Evolutionary conservation across 176 grass and related monocot genomes (phyloP).

Genomic region (Luzula sylvatica): DNA sequence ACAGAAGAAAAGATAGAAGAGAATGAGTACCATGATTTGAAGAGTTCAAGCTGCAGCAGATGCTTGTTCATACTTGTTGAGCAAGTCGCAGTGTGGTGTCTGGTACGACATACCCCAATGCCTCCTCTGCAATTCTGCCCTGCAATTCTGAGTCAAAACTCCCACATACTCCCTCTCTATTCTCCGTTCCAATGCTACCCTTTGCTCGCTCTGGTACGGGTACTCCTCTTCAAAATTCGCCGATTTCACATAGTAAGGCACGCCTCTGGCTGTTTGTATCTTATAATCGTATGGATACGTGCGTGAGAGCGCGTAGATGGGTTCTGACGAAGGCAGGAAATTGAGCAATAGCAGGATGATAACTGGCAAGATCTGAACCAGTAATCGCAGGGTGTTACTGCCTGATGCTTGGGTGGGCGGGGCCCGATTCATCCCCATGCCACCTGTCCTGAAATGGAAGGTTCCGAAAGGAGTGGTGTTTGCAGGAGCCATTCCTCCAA

Average conservation of each 20-base stretch:
- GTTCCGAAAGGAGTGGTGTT: constrained; percentile 52
- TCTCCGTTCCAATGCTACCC: constrained; percentile 45
- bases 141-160: constrained; percentile 61
- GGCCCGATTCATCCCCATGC: constrained; percentile 12
- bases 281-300: constrained; percentile 58
- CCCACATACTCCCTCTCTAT: constrained; percentile 75
- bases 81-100: constrained; percentile 66
- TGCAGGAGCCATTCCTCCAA: constrained; percentile 65
- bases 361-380: constrained; percentile 76
- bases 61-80: constrained; percentile 54
- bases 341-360: constrained; percentile 62
- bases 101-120: constrained; percentile 67
- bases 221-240: constrained; percentile 80
- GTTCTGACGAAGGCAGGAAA: constrained; percentile 74
- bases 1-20: neutral
- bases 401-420: constrained; percentile 13
- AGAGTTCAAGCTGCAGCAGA: constrained; percentile 15
- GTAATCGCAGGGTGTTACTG: constrained; percentile 47
- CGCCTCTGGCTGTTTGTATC: constrained; percentile 39
- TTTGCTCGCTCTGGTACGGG: constrained; percentile 53
- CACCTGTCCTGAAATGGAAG: constrained; percentile 56
- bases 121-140: constrained; percentile 67
- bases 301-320: constrained; percentile 52
- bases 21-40: constrained; percentile 4
- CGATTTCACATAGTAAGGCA: constrained; percentile 71